phyloP scores from a whole-genome alignment of 129 eudicot species.

The Gnaphalium uliginosum region DNA sequence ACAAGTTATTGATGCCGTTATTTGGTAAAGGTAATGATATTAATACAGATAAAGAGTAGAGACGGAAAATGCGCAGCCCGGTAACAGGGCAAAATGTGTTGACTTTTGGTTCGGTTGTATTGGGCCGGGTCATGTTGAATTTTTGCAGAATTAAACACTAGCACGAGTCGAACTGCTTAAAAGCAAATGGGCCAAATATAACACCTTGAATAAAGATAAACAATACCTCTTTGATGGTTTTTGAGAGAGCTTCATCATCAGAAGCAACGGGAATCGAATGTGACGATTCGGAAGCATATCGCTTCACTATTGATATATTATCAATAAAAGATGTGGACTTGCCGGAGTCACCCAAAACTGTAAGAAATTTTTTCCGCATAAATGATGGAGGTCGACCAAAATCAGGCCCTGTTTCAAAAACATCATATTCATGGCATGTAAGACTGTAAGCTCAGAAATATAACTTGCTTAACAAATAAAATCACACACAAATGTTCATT shows the following conservation, averaged over 20 bases:
- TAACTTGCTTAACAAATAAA: not conserved
- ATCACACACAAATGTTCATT: conserved; percentile 19
- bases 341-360: conserved; percentile 70
- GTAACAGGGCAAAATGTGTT: not conserved
- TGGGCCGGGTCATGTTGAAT: not conserved
- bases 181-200: not conserved
- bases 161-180: not conserved
- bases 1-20: conserved; percentile 5
- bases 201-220: not conserved
- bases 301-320: conserved; percentile 66
- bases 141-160: no score
- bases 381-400: conserved; percentile 83
- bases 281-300: conserved; percentile 90
- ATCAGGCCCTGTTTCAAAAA: conserved; percentile 66
- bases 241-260: conserved; percentile 84
- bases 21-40: not conserved
- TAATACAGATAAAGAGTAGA: conserved; percentile 4
- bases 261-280: conserved; percentile 79
- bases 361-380: conserved; percentile 65
- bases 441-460: not conserved
- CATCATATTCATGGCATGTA: not conserved
- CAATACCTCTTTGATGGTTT: conserved; percentile 80
- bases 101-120: not conserved
- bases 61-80: not conserved
- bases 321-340: conserved; percentile 85